Percentiles rank a stretch among this genome's conserved stretches.
Evolutionary conservation across 1,139 yeast genomes (phyloP).

Genomic region (Ogataea hybrid): DNA sequence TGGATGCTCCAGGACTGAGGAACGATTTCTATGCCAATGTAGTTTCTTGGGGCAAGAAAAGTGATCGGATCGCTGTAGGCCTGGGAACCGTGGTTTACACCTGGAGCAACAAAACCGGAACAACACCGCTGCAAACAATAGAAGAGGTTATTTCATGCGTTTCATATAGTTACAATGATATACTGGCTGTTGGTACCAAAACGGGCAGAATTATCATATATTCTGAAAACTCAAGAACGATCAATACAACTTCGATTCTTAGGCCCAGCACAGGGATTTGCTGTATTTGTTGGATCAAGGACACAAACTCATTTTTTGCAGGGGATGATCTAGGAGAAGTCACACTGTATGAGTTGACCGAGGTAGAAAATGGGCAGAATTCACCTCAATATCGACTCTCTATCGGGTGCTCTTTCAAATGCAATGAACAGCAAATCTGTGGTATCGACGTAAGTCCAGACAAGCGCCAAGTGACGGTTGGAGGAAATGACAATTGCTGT

Average conservation of each 20-base stretch:
- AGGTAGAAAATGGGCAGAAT: conserved; percentile 7
- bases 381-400: conserved; percentile 18
- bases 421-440: conserved; percentile 68
- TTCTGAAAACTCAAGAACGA: conserved; percentile 26
- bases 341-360: conserved; percentile 38
- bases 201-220: conserved; percentile 47
- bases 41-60: conserved; percentile 65
- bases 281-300: conserved; percentile 62
- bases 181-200: conserved; percentile 59
- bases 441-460: conserved; percentile 59
- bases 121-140: conserved; percentile 37
- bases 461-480: conserved; percentile 56
- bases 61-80: conserved; percentile 66
- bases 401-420: conserved; percentile 37
- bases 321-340: conserved; percentile 76
- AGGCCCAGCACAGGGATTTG: conserved; percentile 45
- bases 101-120: conserved; percentile 60
- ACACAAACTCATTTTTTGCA: conserved; percentile 44
- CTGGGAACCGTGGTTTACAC: conserved; percentile 57
- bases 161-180: conserved; percentile 48
- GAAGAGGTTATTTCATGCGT: conserved; percentile 55
- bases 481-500: conserved; percentile 73
- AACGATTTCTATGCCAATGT: conserved; percentile 82
- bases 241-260: conserved; percentile 22
- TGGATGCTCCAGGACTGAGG: conserved; percentile 74